Evolutionary conservation across 495 filamentous ascomycete species (phyloP), one percentile per base, ranked within the genome.

Genomic region (Ramalina peruviana): DNA sequence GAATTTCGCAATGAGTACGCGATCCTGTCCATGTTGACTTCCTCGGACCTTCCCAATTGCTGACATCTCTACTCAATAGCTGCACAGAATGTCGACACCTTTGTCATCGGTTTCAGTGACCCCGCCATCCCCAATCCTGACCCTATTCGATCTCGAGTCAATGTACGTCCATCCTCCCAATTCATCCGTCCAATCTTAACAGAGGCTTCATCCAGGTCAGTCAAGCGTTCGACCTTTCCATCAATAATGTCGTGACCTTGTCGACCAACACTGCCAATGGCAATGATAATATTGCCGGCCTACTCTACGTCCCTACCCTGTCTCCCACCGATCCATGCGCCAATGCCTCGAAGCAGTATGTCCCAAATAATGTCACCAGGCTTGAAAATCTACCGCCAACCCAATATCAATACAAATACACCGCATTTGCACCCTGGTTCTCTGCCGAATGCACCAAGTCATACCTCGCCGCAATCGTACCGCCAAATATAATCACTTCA

Each of bases 351-450:
- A 63, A 62, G 17, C 54, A 62, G 3, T 77, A 75, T 52, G 68
- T 95, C 12, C 86, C 89, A 0, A 37, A 59, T n/a, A 88, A 87
- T 62, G 86, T 78, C 39, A 90, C 85, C 12, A 75, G 83, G 19
- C 70, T 74, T 52, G 62, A 70, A 44, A 78, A 92, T 58, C 74
- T 95, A 3, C 80, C 83, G 1, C 40, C 53, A 1, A 58, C 57
- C 19, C 50, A 67, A 27, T 33, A 33, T 33, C 16, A 45, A 9
- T 73, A 74, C 50, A 69, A 77, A 4, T 72, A 81, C n/a, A 76
- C 94, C 38, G 89, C 79, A 17, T 64, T 94, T n/a, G 88, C 83
- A 9, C 90, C 90, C n/a, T 96, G 90, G 90, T 70, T 89, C 30
- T 81, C 70, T 40, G 66, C 64, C 2, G 63, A 75, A 19, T 97